Base-by-base conservation (phyloP, 2,329 filamentous ascomycete genomes). In the Aspergillus sojae region DNA sequence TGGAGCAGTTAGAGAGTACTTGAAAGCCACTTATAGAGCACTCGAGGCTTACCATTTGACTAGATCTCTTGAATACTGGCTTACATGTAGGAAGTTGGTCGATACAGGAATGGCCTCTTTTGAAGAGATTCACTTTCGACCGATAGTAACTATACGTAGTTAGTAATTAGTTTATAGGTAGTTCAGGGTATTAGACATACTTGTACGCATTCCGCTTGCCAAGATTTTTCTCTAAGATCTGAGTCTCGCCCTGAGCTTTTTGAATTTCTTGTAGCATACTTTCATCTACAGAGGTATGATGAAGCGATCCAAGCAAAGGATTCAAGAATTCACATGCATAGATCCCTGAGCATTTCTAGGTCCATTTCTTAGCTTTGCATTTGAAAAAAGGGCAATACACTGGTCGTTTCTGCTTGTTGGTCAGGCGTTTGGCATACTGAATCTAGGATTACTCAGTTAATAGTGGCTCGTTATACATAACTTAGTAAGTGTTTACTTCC, bases 141-240 rank as follows among this genome's bases (percentile, higher is more conserved):
- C 43, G 21, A 46, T 23, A 46, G 1, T 46, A 45, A 45, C 43
- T 45, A 46, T 21, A 21, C 10, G 19, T 43, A 43, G 41, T 43
- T 21, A 21, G 41, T 21, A 21, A 43, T 21, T 21, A 21, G 2
- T 43, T 4, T 1, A 11, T n/a, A 16, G 16, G 14, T 36, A 16
- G 5, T 6, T 36, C 1, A 7, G 14, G 5, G 14, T 16, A 0
- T 41, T 41, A n/a, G 2, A n/a, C 19, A 10, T 41, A 41, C 39
- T 9, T 41, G 19, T 41, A n/a, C 3, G 39, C 39, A n/a, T 41
- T 41, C 4, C 16, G 16, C 3, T 9, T 41, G 6, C 39, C 36
- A 3, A 0, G 39, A 19, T 41, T 9, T 1, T 3, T n/a, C 3
- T 0, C 3, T 2, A 41, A 10, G 6, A n/a, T 4, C 19, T 41